Evolutionary conservation across 306 rosid genomes (phyloP).

Genomic region (Pterocarpus santalinus): DNA sequence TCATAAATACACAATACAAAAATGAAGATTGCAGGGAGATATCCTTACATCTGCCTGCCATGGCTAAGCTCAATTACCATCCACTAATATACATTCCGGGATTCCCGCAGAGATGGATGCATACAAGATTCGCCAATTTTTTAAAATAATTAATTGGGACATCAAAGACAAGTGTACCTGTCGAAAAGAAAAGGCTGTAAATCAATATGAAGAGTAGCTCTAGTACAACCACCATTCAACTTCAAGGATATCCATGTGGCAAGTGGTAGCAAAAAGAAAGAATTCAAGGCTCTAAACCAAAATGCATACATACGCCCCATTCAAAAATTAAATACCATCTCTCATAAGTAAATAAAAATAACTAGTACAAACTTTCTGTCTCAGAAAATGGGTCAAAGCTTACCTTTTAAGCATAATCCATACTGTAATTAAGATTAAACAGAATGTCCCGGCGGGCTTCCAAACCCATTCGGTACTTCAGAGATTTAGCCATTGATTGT

Average conservation of each 20-base stretch:
- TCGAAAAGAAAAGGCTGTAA: slow-evolving; percentile 30
- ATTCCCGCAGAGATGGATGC: slow-evolving; percentile 45
- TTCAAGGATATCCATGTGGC: slow-evolving; percentile 23
- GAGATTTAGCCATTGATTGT: slow-evolving; percentile 59
- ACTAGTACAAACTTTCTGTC: neutral
- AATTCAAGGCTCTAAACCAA: neutral
- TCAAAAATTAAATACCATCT: slow-evolving; percentile 1
- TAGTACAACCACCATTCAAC: neutral
- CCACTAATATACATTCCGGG: slow-evolving; percentile 68
- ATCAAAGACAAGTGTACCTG: slow-evolving; percentile 50
- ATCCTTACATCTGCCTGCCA: slow-evolving; percentile 53
- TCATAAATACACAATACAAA: slow-evolving; percentile 41
- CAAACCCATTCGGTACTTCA: slow-evolving; percentile 59
- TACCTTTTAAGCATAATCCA: slow-evolving; percentile 63
- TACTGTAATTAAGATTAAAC: slow-evolving; percentile 72
- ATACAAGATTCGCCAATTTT: slow-evolving; percentile 26
- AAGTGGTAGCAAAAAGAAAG: neutral
- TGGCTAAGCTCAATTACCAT: slow-evolving; percentile 41
- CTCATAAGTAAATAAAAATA: neutral
- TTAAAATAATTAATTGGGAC: slow-evolving; percentile 44
- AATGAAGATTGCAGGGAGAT: slow-evolving; percentile 37
- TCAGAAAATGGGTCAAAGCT: slow-evolving; percentile 30
- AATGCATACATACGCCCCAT: neutral
- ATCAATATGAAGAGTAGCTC: slow-evolving; percentile 31
- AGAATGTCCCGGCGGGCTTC: slow-evolving; percentile 70